phyloP scores from a whole-genome alignment of 1,284 basidiomycete genomes.

The Rhodofomes roseus region DNA sequence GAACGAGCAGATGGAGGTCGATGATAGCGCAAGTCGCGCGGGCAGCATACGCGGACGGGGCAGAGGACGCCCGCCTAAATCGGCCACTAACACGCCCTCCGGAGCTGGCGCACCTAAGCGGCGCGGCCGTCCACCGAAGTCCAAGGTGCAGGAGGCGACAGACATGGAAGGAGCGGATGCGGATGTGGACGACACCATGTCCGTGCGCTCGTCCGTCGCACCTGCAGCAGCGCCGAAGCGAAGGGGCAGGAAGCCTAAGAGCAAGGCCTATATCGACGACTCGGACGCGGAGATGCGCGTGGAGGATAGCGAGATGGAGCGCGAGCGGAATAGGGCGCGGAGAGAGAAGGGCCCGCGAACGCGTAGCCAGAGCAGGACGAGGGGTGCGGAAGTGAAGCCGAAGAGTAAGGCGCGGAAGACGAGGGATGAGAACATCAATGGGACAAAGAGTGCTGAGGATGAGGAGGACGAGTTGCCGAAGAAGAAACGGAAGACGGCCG shows the following conservation, averaged over 20 bases:
- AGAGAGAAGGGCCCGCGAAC: constrained; percentile 10
- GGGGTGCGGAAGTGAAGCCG: constrained; percentile 3
- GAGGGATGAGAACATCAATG: constrained; percentile 12
- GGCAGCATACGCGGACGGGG: constrained; percentile 19
- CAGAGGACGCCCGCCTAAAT: constrained; percentile 14
- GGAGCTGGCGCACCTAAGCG: constrained; percentile 16
- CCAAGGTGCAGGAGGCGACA: constrained; percentile 9
- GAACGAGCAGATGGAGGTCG: constrained; percentile 27
- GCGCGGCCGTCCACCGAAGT: constrained; percentile 16
- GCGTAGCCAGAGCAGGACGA: constrained; percentile 21
- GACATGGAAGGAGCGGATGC: constrained; percentile 16
- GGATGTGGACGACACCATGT: constrained; percentile 16
- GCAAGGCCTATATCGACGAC: constrained; percentile 19
- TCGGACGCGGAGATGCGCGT: constrained; percentile 20
- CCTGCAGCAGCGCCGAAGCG: constrained; percentile 15
- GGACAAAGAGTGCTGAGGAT: constrained; percentile 5
- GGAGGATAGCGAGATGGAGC: constrained; percentile 16
- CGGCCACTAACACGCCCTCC: constrained; percentile 11
- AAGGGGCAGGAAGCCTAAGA: constrained; percentile 24
- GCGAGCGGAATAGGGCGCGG: background rate
- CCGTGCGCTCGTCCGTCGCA: constrained; percentile 11
- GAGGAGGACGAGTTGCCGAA: constrained; percentile 21
- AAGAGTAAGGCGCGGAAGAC: constrained; percentile 15
- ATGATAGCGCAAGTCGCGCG: constrained; percentile 20
- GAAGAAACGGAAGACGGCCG: constrained; percentile 20